Evolutionary conservation across 495 filamentous ascomycete genomes (phyloP).

Genomic region (Hypoxylon intermedium): DNA sequence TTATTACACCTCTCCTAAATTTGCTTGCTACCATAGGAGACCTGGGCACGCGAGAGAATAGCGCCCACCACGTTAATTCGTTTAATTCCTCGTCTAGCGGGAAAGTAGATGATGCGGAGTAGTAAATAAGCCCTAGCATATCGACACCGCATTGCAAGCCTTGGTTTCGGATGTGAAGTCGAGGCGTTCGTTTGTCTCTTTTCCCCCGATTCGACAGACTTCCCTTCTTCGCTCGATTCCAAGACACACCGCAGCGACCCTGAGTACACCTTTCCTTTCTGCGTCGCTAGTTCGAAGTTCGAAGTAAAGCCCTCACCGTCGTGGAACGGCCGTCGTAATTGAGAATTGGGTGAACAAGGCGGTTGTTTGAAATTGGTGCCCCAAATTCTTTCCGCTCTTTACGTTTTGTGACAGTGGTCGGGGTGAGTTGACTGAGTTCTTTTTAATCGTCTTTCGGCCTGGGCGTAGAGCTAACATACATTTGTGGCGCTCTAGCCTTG

Average conservation of each 20-base stretch:
- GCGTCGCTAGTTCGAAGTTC: background rate
- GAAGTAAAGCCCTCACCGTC: background rate
- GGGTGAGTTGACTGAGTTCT: slow-evolving; percentile 18
- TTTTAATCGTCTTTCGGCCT: slow-evolving; percentile 7
- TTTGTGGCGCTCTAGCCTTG: slow-evolving; percentile 24
- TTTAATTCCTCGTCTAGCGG: background rate
- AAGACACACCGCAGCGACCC: background rate
- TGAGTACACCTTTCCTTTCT: background rate
- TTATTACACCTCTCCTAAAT: background rate
- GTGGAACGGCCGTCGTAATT: background rate
- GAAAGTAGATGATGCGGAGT: background rate
- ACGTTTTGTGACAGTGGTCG: slow-evolving; percentile 6
- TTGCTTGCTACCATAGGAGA: too few species aligned
- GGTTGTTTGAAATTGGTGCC: slow-evolving; percentile 19
- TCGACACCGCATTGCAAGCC: slow-evolving; percentile 32
- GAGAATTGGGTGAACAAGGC: background rate
- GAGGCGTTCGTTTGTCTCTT: slow-evolving; percentile 31
- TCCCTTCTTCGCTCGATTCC: slow-evolving; percentile 13
- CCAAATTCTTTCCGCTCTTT: slow-evolving; percentile 2
- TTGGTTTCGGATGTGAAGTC: slow-evolving; percentile 37
- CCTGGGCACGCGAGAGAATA: background rate
- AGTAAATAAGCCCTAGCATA: slow-evolving; percentile 8
- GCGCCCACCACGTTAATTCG: too few species aligned
- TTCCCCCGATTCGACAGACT: slow-evolving; percentile 18
- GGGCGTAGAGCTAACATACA: slow-evolving; percentile 27